Evolutionary conservation across 2,329 filamentous ascomycete genomes (phyloP), one percentile per base, ranked within the genome.

Genomic region (Chaetomium olivaceum): DNA sequence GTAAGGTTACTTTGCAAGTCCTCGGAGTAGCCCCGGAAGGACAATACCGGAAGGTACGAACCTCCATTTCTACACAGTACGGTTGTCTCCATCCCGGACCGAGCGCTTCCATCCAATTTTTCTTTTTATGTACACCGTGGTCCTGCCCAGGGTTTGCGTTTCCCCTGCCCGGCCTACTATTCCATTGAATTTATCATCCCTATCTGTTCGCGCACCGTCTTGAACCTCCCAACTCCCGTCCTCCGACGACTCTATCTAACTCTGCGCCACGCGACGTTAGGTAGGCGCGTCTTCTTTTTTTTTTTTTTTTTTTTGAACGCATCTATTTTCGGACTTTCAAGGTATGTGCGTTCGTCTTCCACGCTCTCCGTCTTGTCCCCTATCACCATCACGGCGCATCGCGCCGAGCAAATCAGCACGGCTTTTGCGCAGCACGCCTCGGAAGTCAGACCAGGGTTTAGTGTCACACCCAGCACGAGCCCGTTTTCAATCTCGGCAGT

Each of bases 401-500:
- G 62, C 39, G 54, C 36, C 48, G 29, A 57, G 63, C 61, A 66
- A 68, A 71, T 70, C 67, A 66, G 64, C 62, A 60, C 56, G 62
- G 33, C 48, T 57, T 57, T 66, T 67, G 62, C 61, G 56, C 9
- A 16, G 25, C 19, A 57, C 71, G 67, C 68, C 65, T 69, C 68
- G 70, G 65, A 67, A 70, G 65, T 66, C 52, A 58, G 58, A 61
- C 70, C 67, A 70, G 71, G 71, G 70, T 68, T 58, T 68, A 54
- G 62, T 66, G 64, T 64, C 65, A 70, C 62, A 64, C 58, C 69
- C 69, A 69, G 71, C 70, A 66, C 69, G 68, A 71, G 75, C 72
- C 74, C 74, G 73, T 73, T 73, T 75, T 75, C 74, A 78, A 77
- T 79, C 71, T 78, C 77, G 76, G 76, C 76, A 77, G 73, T 73